phyloP scores from a whole-genome alignment of 1,284 basidiomycete genomes.

The Mrakiaceae sp. region DNA sequence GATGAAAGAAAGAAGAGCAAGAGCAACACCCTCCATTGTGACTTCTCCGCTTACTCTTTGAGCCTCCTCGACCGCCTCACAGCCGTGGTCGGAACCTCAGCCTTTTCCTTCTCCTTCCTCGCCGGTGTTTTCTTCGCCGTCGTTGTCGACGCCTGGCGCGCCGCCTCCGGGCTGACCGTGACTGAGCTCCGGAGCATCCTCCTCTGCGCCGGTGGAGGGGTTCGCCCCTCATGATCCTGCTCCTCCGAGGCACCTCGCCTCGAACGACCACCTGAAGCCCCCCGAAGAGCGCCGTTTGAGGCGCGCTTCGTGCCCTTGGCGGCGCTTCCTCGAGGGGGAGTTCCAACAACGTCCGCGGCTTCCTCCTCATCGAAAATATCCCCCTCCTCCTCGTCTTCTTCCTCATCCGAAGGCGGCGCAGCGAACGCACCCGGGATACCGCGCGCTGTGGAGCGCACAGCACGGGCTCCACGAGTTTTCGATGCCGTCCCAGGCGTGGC shows the following conservation, averaged over 20 bases:
- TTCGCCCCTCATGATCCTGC: neutral
- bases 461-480: too few species aligned
- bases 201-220: neutral
- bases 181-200: neutral
- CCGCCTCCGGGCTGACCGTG: slow-evolving; percentile 1
- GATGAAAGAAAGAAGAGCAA: too few species aligned
- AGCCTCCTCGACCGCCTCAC: neutral
- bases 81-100: neutral
- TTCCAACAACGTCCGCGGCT: neutral
- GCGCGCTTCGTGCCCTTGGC: neutral
- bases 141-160: neutral
- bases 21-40: too few species aligned
- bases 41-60: neutral
- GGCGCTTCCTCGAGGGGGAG: neutral
- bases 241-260: neutral
- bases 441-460: neutral
- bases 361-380: neutral
- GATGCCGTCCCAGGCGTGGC: too few species aligned
- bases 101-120: neutral
- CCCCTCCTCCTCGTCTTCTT: neutral
- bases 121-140: neutral
- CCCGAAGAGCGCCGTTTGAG: neutral
- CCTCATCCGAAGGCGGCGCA: neutral
- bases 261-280: neutral
- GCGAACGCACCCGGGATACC: neutral